A percentile compares a stretch with the other conserved stretches of the same genome.
Conservation (phyloP, 106 monocot genomes). For the Amphibolis antarctica region DNA sequence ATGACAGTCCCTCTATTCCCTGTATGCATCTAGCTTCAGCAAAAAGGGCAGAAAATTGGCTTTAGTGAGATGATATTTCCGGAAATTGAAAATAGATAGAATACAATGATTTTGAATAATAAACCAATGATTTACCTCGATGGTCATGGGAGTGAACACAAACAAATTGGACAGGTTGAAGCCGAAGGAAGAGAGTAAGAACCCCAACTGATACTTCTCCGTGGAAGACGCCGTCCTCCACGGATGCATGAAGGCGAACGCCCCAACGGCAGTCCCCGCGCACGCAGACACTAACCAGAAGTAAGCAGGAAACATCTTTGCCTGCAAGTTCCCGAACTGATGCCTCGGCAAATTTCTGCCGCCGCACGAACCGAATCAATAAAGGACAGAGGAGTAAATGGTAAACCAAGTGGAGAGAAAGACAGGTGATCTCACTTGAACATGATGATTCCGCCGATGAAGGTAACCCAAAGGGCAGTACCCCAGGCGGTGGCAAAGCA, state of each 20-base stretch:
- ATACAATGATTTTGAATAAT: background rate
- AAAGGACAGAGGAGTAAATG: background rate
- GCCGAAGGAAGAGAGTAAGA: slow-evolving; percentile 64
- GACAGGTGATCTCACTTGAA: slow-evolving; percentile 50
- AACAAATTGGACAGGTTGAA: slow-evolving; percentile 79
- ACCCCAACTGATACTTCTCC: slow-evolving; percentile 85
- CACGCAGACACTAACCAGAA: slow-evolving; percentile 49
- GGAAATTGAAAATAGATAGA: background rate
- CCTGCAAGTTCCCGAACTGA: slow-evolving; percentile 80
- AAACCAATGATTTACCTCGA: slow-evolving; percentile 45
- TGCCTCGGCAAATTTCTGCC: slow-evolving; percentile 87
- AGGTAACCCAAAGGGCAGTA: slow-evolving; percentile 86
- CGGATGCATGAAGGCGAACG: slow-evolving; percentile 80
- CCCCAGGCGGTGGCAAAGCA: slow-evolving; percentile 76
- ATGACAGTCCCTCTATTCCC: too few relatives aligned
- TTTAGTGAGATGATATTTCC: too few relatives aligned
- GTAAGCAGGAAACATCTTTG: slow-evolving; percentile 97
- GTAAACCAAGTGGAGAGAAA: background rate
- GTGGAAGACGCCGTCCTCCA: slow-evolving; percentile 57
- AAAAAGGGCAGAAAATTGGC: too few relatives aligned
- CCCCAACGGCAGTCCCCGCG: slow-evolving; percentile 44
- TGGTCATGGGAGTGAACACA: slow-evolving; percentile 95
- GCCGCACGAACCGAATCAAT: background rate
- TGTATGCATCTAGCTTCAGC: too few relatives aligned
- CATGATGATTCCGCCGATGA: slow-evolving; percentile 99